Evolutionary conservation across 768 basidiomycete genomes (phyloP).

Genomic region (Coprinellus aureogranulatus): DNA sequence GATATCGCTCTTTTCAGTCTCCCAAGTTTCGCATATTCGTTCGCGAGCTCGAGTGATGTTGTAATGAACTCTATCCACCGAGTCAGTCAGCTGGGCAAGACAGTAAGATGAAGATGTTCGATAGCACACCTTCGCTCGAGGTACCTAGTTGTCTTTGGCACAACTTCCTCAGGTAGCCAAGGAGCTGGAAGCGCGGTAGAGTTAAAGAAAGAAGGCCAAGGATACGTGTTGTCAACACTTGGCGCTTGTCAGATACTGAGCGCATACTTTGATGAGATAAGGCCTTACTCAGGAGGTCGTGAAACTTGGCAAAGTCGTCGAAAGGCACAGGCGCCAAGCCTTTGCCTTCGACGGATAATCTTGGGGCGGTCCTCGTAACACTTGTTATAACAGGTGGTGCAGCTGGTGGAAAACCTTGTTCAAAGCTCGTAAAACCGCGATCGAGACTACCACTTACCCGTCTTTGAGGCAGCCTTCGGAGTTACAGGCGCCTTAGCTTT

Average conservation of each 20-base stretch:
- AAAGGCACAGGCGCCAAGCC: conserved; percentile 20
- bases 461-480: conserved; percentile 40
- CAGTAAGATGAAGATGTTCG: not conserved
- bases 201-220: conserved; percentile 68
- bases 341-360: conserved; percentile 18
- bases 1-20: conserved; percentile 62
- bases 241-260: not conserved
- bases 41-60: conserved; percentile 68
- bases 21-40: conserved; percentile 78
- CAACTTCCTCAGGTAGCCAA: conserved; percentile 63
- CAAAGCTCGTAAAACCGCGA: not conserved
- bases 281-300: conserved; percentile 54
- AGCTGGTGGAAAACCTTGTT: conserved; percentile 14
- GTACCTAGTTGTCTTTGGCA: conserved; percentile 46
- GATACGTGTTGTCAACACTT: conserved; percentile 58
- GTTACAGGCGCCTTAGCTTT: conserved; percentile 37
- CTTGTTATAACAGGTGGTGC: conserved; percentile 30
- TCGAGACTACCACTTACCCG: conserved; percentile 24
- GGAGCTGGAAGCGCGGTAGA: conserved; percentile 62
- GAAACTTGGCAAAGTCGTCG: conserved; percentile 41
- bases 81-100: not conserved
- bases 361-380: conserved; percentile 23
- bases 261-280: not conserved
- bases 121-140: conserved; percentile 39
- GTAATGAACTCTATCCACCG: conserved; percentile 53